A percentile compares a stretch with the other conserved stretches of the same genome.
These are phyloP conservation scores for Isatis tinctoria DNA, from an alignment of 345 rosid species.

Conservation along the genomic window DNA sequence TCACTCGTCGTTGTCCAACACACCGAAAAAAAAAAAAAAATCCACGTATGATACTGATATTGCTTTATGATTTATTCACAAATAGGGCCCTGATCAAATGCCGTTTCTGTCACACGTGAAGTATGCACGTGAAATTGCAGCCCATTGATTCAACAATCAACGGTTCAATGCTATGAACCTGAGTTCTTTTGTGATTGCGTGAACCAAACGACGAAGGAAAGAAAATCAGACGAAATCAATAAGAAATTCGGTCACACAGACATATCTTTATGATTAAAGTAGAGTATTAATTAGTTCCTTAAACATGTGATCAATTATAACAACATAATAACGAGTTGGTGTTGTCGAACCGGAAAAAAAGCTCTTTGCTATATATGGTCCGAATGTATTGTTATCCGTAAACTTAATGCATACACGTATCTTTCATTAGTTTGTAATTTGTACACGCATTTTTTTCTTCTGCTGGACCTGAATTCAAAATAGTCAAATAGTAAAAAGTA, in stretches of 20 bases:
- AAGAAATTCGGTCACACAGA: neutral
- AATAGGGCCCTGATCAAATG: neutral
- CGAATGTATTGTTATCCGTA: neutral
- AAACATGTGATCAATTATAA: neutral
- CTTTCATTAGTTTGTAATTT: neutral
- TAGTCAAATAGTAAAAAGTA: neutral
- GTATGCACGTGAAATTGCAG: neutral
- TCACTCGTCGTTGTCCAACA: neutral
- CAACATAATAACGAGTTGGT: neutral
- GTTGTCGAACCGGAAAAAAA: neutral
- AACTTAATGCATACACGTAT: neutral
- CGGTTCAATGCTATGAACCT: neutral
- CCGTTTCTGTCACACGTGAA: neutral
- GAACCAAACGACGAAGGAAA: neutral
- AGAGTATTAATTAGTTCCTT: neutral
- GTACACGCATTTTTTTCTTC: neutral
- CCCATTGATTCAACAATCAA: neutral
- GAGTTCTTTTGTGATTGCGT: constrained; percentile 1
- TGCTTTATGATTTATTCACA: neutral
- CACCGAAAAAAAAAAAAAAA: neutral
- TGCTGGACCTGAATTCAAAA: neutral
- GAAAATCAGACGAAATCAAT: neutral
- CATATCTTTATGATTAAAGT: neutral
- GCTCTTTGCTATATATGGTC: neutral
- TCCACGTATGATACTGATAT: neutral